phyloP scores from a whole-genome alignment of 352 stramenopile genomes.

The Phytophthora multivora region DNA sequence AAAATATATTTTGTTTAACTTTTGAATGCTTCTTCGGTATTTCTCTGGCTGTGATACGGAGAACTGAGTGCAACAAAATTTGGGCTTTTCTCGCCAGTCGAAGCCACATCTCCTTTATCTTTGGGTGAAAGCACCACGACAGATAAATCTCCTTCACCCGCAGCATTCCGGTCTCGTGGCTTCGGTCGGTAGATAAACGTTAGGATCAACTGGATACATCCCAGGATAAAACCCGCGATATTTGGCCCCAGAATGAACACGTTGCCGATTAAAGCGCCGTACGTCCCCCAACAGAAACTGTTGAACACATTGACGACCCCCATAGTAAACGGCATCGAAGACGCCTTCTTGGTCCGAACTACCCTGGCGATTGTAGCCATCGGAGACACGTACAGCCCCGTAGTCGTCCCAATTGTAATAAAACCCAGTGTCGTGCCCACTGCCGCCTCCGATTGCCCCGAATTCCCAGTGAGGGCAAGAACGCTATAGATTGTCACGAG shows the following conservation, averaged over 20 bases:
- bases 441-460: slow-evolving; percentile 26
- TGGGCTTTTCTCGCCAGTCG: slow-evolving; percentile 6
- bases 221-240: slow-evolving; percentile 33
- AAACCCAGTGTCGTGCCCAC: slow-evolving; percentile 51
- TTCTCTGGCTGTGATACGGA: slow-evolving; percentile 1
- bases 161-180: slow-evolving; percentile 4
- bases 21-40: neutral
- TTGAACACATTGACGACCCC: slow-evolving; percentile 25
- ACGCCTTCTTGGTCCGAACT: slow-evolving; percentile 26
- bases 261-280: slow-evolving; percentile 15
- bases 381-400: slow-evolving; percentile 60
- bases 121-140: slow-evolving; percentile 14
- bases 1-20: neutral
- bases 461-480: slow-evolving; percentile 36
- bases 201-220: slow-evolving; percentile 39
- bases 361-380: slow-evolving; percentile 50
- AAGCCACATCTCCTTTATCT: neutral
- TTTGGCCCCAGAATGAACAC: slow-evolving; percentile 46
- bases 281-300: slow-evolving; percentile 18
- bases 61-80: slow-evolving; percentile 21
- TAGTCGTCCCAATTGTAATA: slow-evolving; percentile 51
- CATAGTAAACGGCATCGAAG: slow-evolving; percentile 34
- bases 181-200: slow-evolving; percentile 44
- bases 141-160: neutral
- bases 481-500: slow-evolving; percentile 43